phyloP scores from a whole-genome alignment of 2,329 filamentous ascomycete genomes.

The Alternaria gansuensis region DNA sequence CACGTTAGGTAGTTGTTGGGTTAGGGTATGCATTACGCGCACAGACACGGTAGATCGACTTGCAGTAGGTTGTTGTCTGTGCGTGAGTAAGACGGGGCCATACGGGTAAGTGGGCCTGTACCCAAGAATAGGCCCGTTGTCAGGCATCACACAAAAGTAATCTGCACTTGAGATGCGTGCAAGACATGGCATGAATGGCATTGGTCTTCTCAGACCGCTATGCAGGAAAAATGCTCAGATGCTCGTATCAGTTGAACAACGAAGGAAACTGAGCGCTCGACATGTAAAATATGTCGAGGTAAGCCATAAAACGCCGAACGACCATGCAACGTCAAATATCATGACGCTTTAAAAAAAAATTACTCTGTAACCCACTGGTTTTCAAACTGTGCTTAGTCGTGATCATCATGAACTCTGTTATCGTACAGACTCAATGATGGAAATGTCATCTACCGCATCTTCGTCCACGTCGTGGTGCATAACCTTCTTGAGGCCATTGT shows the following conservation, averaged over 20 bases:
- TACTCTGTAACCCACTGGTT: constrained; percentile 6
- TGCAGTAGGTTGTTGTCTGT: constrained; percentile 9
- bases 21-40: no score
- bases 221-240: constrained; percentile 33
- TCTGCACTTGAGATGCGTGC: not conserved
- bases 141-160: not conserved
- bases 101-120: constrained; percentile 2
- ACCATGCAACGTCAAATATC: constrained; percentile 27
- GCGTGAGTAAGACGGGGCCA: not conserved
- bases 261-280: constrained; percentile 4
- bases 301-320: constrained; percentile 30
- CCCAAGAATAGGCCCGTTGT: not conserved
- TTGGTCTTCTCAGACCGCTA: constrained; percentile 12
- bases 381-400: constrained; percentile 3
- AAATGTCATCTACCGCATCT: constrained; percentile 41
- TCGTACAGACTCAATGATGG: constrained; percentile 40
- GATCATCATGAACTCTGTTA: constrained; percentile 18
- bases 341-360: constrained; percentile 9
- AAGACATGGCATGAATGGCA: constrained; percentile 1
- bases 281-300: constrained; percentile 8
- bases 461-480: constrained; percentile 36
- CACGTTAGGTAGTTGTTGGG: no score
- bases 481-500: constrained; percentile 46
- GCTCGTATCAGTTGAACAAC: constrained; percentile 11
- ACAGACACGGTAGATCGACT: not conserved